Percentiles rank a stretch among this genome's conserved stretches.
Conservation (phyloP, 495 filamentous ascomycete genomes). For the Neurospora sp. region DNA sequence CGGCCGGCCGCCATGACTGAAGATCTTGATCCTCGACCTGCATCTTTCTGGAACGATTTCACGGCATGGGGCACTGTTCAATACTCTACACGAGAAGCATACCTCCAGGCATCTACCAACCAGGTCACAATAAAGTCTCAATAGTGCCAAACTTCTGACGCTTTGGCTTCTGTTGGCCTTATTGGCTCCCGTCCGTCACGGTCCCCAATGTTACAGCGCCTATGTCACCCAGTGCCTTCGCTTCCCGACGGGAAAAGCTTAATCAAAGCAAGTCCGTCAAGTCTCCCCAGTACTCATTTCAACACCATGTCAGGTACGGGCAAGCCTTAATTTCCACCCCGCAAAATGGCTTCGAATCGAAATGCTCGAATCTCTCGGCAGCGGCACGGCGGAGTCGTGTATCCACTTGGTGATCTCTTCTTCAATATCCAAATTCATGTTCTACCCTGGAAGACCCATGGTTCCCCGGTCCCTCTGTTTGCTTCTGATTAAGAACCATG, state of each 20-base stretch:
- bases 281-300: background rate
- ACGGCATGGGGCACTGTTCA: background rate
- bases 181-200: background rate
- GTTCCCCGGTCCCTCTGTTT: background rate
- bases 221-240: background rate
- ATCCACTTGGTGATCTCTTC: background rate
- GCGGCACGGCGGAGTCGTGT: background rate
- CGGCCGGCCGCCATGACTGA: background rate
- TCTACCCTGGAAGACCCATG: background rate
- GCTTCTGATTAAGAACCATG: background rate
- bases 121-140: background rate
- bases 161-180: background rate
- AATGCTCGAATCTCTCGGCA: background rate
- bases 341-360: background rate
- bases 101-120: background rate
- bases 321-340: background rate
- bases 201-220: background rate
- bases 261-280: background rate
- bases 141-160: background rate
- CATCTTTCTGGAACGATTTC: background rate
- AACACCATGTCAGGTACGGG: background rate
- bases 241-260: background rate
- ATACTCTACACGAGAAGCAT: background rate
- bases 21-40: background rate
- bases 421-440: background rate